Percentiles rank a stretch among this genome's conserved stretches.
Conservation (phyloP, 495 filamentous ascomycete species). For the Aspergillus bridgeri region DNA sequence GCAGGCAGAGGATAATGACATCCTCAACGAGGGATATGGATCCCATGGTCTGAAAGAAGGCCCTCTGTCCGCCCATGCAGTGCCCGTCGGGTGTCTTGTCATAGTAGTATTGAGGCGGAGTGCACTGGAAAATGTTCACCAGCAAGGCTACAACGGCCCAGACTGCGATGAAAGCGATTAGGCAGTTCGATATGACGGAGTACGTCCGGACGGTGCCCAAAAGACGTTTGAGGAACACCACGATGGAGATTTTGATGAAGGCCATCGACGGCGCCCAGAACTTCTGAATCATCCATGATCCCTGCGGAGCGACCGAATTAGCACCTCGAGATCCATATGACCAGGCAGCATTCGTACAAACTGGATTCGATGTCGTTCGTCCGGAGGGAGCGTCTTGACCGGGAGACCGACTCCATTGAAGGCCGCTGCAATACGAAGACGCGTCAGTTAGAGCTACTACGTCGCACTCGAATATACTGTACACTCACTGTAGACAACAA, state of each 20-base stretch:
- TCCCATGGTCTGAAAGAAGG: slow-evolving; percentile 21
- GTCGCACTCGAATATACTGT: background rate
- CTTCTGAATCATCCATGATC: slow-evolving; percentile 24
- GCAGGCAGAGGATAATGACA: slow-evolving; percentile 31
- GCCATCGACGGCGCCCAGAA: slow-evolving; percentile 27
- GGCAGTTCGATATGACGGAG: slow-evolving; percentile 2
- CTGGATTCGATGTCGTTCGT: slow-evolving; percentile 11
- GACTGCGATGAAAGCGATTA: slow-evolving; percentile 16
- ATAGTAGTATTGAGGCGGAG: slow-evolving; percentile 26
- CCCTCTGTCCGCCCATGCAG: slow-evolving; percentile 20
- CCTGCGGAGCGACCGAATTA: slow-evolving; percentile 2
- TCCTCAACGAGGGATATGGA: slow-evolving; percentile 28
- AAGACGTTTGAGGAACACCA: slow-evolving; percentile 27
- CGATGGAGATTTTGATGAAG: slow-evolving; percentile 34
- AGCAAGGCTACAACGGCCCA: slow-evolving; percentile 22
- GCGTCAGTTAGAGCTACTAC: background rate
- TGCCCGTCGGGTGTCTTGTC: slow-evolving; percentile 20
- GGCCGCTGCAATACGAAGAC: background rate
- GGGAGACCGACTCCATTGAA: slow-evolving; percentile 17
- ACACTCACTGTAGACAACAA: slow-evolving; percentile 15
- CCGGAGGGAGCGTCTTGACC: background rate
- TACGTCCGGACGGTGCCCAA: slow-evolving; percentile 17
- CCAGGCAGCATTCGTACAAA: slow-evolving; percentile 8
- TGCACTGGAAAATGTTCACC: slow-evolving; percentile 27
- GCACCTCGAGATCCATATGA: background rate